phyloP scores from a whole-genome alignment of 2,329 filamentous ascomycete genomes.

The Fusarium tjaetaba region DNA sequence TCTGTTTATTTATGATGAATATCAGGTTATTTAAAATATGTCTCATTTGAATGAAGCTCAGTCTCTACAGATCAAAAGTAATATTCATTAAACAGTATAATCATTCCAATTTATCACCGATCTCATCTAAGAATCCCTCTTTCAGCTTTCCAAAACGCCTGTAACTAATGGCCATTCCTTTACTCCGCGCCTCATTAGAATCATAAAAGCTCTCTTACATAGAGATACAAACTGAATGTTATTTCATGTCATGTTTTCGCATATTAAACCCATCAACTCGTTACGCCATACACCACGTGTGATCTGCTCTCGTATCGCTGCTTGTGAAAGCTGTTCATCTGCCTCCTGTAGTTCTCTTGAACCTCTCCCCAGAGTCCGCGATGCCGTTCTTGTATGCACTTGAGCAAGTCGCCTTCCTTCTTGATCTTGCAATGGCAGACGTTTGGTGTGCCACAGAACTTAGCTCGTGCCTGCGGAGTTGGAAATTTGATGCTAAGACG shows the following conservation, averaged over 20 bases:
- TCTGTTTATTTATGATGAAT: neutral
- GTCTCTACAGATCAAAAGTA: too few species aligned
- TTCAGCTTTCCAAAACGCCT: neutral
- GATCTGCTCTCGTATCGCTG: slow-evolving; percentile 33
- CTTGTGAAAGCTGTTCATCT: slow-evolving; percentile 36
- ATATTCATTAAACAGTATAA: neutral
- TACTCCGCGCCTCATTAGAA: neutral
- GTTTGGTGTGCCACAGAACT: slow-evolving; percentile 44
- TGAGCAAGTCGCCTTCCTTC: slow-evolving; percentile 37
- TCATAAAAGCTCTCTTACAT: neutral
- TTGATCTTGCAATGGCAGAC: slow-evolving; percentile 42
- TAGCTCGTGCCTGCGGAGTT: slow-evolving; percentile 26
- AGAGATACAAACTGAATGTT: neutral
- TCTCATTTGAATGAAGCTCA: neutral
- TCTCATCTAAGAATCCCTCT: neutral
- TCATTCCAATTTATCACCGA: neutral
- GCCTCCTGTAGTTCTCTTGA: slow-evolving; percentile 42
- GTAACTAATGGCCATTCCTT: neutral
- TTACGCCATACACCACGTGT: slow-evolving; percentile 37
- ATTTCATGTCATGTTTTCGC: neutral
- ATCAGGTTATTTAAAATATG: neutral
- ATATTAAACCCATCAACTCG: neutral
- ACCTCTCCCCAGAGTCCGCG: slow-evolving; percentile 46
- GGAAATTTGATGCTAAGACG: slow-evolving; percentile 48
- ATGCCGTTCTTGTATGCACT: slow-evolving; percentile 42